A percentile compares a stretch with the other conserved stretches of the same genome.
These are phyloP conservation scores for Conoideocrella luteorostrata DNA, from an alignment of 2,329 filamentous ascomycete species.

Conservation along the genomic window DNA sequence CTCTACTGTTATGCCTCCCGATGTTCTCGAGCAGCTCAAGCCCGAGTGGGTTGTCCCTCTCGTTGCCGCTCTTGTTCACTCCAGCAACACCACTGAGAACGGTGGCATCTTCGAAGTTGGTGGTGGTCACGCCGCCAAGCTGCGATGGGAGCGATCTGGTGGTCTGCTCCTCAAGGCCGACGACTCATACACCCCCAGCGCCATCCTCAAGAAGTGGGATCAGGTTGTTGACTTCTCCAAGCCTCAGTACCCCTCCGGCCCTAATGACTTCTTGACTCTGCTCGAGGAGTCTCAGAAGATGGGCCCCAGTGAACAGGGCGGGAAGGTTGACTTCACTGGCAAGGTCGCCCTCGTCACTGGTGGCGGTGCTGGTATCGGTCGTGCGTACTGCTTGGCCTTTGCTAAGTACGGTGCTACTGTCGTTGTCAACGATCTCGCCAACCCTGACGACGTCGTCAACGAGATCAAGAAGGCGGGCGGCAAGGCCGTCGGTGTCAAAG, in stretches of 20 bases:
- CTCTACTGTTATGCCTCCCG: constrained; percentile 90
- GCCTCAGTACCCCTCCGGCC: constrained; percentile 74
- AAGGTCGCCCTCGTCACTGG: constrained; percentile 85
- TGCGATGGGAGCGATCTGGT: constrained; percentile 89
- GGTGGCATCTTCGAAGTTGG: constrained; percentile 92
- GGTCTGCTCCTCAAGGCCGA: constrained; percentile 88
- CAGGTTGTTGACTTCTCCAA: constrained; percentile 76
- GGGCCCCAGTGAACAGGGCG: constrained; percentile 62
- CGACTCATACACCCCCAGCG: constrained; percentile 77
- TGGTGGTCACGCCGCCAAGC: constrained; percentile 85
- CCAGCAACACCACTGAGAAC: constrained; percentile 73
- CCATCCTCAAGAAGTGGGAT: constrained; percentile 84
- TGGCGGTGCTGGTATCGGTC: constrained; percentile 83
- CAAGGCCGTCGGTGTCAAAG: constrained; percentile 87
- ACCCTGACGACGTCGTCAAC: constrained; percentile 83
- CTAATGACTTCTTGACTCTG: constrained; percentile 81
- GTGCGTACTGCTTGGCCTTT: constrained; percentile 82
- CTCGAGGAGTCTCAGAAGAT: constrained; percentile 79
- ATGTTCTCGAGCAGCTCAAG: constrained; percentile 76
- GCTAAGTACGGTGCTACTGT: constrained; percentile 77
- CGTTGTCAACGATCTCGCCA: constrained; percentile 91
- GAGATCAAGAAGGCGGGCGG: constrained; percentile 90
- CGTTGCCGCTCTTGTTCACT: constrained; percentile 82
- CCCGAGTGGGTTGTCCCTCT: constrained; percentile 94
- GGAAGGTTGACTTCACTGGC: constrained; percentile 74